A percentile compares a stretch with the other conserved stretches of the same genome.
Conservation (phyloP, 2,329 filamentous ascomycete species). For the Geosmithia putterillii region DNA sequence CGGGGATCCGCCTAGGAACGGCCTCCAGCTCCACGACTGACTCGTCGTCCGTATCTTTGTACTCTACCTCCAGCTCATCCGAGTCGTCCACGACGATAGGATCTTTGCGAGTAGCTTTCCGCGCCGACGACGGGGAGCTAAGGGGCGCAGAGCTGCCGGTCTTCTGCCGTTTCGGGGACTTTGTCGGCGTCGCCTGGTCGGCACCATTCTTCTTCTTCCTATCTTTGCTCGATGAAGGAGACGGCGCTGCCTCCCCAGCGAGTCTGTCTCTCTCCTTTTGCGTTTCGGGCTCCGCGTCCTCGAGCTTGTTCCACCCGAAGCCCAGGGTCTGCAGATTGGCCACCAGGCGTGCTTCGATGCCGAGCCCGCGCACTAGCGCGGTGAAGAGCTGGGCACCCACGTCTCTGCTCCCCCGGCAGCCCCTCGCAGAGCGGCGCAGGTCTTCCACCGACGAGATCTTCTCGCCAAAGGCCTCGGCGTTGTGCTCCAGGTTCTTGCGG, state of each 20-base stretch:
- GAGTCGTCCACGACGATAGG: conserved; percentile 21
- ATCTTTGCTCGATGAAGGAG: not conserved
- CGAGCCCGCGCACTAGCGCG: conserved; percentile 66
- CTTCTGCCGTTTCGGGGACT: conserved; percentile 2
- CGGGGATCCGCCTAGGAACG: conserved; percentile 23
- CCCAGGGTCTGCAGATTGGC: conserved; percentile 76
- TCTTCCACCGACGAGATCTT: conserved; percentile 52
- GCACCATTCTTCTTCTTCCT: not conserved
- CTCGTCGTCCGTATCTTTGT: conserved; percentile 41
- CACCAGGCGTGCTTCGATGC: conserved; percentile 73
- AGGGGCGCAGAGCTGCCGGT: conserved; percentile 2
- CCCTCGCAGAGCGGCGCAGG: conserved; percentile 56
- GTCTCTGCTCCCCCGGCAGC: conserved; percentile 72
- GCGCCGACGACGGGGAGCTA: not conserved
- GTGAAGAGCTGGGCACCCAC: conserved; percentile 84
- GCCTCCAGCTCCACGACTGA: conserved; percentile 43
- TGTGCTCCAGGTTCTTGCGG: conserved; percentile 49
- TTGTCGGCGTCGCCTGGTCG: conserved; percentile 8
- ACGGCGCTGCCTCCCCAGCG: not conserved
- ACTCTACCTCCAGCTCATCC: conserved; percentile 28
- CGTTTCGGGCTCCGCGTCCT: conserved; percentile 52
- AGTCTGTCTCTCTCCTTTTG: not conserved
- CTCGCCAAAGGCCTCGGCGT: conserved; percentile 63
- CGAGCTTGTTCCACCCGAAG: conserved; percentile 80
- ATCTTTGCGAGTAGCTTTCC: conserved; percentile 3